Conservation (phyloP, 2,329 filamentous ascomycete genomes). For the Colletotrichum shisoi region DNA sequence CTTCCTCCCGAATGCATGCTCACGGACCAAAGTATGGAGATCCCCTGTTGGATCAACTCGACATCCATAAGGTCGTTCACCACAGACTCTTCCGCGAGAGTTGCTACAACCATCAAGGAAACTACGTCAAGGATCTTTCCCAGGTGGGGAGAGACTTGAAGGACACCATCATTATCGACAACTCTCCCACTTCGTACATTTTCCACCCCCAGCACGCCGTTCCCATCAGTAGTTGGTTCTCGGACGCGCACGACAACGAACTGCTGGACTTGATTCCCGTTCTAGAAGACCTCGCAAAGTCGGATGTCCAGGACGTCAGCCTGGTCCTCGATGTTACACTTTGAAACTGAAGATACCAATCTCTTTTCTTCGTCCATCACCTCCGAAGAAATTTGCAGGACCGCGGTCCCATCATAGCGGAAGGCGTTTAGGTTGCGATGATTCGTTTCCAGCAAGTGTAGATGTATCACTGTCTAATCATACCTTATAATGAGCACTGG, state of each 20-base stretch:
- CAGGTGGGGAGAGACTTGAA: conserved; percentile 94
- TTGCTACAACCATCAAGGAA: conserved; percentile 99
- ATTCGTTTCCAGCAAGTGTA: conserved; percentile 57
- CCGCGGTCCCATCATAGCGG: conserved; percentile 58
- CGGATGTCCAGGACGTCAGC: conserved; percentile 93
- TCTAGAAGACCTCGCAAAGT: conserved; percentile 90
- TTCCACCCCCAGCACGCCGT: conserved; percentile 99
- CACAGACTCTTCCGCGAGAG: conserved; percentile 97
- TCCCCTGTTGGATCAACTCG: conserved; percentile 91
- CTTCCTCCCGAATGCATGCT: conserved; percentile 42
- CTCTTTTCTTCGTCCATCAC: conserved; percentile 47
- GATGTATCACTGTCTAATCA: conserved; percentile 62
- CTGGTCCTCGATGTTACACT: conserved; percentile 92
- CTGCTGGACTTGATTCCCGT: conserved; percentile 96
- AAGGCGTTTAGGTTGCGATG: conserved; percentile 62
- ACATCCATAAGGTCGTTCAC: conserved; percentile 96
- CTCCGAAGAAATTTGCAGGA: conserved; percentile 40
- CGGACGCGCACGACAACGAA: conserved; percentile 98
- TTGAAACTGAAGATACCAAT: conserved; percentile 54
- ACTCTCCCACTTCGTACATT: conserved; percentile 98
- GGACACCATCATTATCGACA: conserved; percentile 99
- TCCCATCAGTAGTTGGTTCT: conserved; percentile 99
- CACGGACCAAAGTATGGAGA: conserved; percentile 78
- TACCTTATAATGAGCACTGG: conserved; percentile 51
- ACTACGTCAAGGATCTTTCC: conserved; percentile 98